Evolutionary conservation across 352 stramenopile species (phyloP), one percentile per base, ranked within the genome.

Genomic region (Phytophthora gonapodyides): DNA sequence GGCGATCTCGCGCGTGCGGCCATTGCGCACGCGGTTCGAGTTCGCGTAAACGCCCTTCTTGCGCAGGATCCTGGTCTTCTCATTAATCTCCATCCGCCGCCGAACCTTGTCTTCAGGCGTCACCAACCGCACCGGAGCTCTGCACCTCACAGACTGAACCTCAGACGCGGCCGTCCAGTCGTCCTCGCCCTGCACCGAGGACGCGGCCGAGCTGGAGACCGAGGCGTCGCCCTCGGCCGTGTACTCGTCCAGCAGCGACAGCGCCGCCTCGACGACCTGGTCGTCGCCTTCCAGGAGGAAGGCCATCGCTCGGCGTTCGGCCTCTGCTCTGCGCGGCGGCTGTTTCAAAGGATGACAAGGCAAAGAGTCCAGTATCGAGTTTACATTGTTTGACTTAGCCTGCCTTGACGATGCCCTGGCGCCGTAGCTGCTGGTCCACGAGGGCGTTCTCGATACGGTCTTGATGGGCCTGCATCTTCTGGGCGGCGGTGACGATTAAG

Each of bases 391-490:
- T 24, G 21, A 24, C 21, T 24, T 24, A 24, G 21, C 1, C 21
- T 24, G 21, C 21, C 21, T 24, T 24, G 21, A 24, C 21, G 21
- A 24, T 3, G 21, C 27, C 36, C 17, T 38, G 55, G 21, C 51
- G 30, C 13, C 53, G 52, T 57, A 70, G 40, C 15, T 48, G 24
- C 48, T 59, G 44, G 37, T 73, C 61, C 7, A 75, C 38, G 4
- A 76, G 58, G 5, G 57, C 57, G 19, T 73, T 69, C 34, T 78
- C 62, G 30, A 78, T 75, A 0, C 41, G 42, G 24, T 75, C 62
- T 38, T 70, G 67, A 44, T 78, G 70, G n/a, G 54, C 66, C 36
- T 56, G 53, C 48, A 73, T 72, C 37, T 69, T 75, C 17, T 73
- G 66, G 1, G 65, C 62, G 43, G 67, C 53, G 17, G 59, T 65